Evolutionary conservation across 108 stramenopile species (phyloP), one percentile per base, ranked within the genome.

Genomic region (Schizochytrium sp.): DNA sequence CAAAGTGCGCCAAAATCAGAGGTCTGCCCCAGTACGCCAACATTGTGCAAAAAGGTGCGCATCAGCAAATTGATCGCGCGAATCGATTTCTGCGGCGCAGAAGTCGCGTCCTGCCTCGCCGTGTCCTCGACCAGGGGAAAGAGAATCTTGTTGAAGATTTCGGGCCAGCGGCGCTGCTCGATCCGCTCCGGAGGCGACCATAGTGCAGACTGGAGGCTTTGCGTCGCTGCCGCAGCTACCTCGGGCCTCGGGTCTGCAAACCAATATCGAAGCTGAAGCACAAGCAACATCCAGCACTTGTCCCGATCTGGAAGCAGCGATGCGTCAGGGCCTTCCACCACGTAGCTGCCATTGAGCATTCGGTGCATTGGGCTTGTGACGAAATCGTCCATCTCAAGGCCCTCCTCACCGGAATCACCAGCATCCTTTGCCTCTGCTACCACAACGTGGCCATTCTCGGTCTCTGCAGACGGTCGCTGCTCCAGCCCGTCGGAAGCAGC

Each of bases 211-310:
- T 83, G 76, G 1, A 83, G 76, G 23, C 76, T 25, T 23, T 53
- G 76, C 25, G 76, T 83, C n/a, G 76, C 76, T 6, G 76, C 76
- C 0, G 76, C 76, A 1, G 76, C 76, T 21, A 83, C 76, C 28
- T 83, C 76, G 0, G 51, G 48, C 76, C 76, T 43, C 51, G 3
- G 10, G 51, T 83, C 76, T 45, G 48, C 76, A 83, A 83, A 83
- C 76, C 76, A 83, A 4, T 47, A 53, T 8, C 76, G 76, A 6
- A 83, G 76, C 28, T 83, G 76, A 10, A 83, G 16, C 8, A 83
- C 51, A 8, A 83, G 45, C n/a, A 83, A 45, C 45, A 83, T 83
- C 76, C 76, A 83, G 51, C 76, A 83, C 76, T 83, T 47, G 45
- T 83, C 76, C 51, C 51, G 45, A 45, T 83, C 51, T 23, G 76